A percentile compares a stretch with the other conserved stretches of the same genome.
Conservation (phyloP, 352 stramenopile genomes). For the Peronospora tabacina region DNA sequence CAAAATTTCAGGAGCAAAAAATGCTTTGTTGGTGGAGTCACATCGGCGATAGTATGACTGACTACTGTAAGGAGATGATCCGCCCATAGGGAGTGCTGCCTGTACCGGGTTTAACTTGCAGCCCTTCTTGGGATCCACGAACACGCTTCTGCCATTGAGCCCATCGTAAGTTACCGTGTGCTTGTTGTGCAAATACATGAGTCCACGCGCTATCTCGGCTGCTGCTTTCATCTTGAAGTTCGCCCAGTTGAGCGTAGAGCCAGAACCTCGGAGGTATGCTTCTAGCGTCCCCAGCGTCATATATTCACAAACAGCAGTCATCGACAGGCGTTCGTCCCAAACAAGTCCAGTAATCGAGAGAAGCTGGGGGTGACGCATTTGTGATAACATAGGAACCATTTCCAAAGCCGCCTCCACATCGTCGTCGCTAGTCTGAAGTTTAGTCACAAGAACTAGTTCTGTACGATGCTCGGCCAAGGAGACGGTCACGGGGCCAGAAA, state of each 20-base stretch:
- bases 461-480: conserved; percentile 39
- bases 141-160: conserved; percentile 57
- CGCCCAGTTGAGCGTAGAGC: conserved; percentile 47
- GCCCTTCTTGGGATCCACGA: conserved; percentile 60
- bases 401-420: conserved; percentile 47
- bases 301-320: conserved; percentile 60
- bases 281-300: conserved; percentile 68
- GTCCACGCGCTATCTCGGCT: conserved; percentile 46
- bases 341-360: conserved; percentile 54
- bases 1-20: conserved; percentile 54
- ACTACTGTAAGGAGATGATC: conserved; percentile 24
- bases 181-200: conserved; percentile 76
- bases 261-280: conserved; percentile 36
- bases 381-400: conserved; percentile 49
- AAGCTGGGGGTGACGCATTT: conserved; percentile 62
- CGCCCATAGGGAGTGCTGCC: conserved; percentile 43
- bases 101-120: conserved; percentile 77
- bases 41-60: conserved; percentile 23
- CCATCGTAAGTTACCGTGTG: conserved; percentile 66
- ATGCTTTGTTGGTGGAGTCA: conserved; percentile 32
- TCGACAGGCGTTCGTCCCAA: conserved; percentile 47
- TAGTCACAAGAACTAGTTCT: conserved; percentile 47
- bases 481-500: conserved; percentile 40
- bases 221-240: conserved; percentile 77
- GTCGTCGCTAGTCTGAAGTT: conserved; percentile 46